Conservation (phyloP, 2,329 filamentous ascomycete species). For the Sclerotinia sclerotiorum region DNA sequence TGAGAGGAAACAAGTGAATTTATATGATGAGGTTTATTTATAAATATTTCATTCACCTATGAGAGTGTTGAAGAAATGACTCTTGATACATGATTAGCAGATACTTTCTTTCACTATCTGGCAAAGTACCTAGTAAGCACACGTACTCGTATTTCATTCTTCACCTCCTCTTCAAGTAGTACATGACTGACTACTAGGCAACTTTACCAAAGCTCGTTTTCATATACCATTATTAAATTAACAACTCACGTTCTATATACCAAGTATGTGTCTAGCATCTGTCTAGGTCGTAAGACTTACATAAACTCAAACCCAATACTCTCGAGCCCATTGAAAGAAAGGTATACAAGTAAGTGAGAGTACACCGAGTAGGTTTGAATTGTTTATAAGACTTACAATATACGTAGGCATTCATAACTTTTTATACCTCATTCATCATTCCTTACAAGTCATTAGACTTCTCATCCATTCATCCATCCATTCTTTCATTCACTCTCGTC, state of each 20-base stretch:
- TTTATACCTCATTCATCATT: not conserved
- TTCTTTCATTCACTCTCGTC: not conserved
- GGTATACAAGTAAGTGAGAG: not conserved
- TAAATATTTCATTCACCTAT: not conserved
- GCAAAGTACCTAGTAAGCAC: too few relatives aligned
- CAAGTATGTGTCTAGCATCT: too few relatives aligned
- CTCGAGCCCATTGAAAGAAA: not conserved
- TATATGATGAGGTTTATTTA: not conserved
- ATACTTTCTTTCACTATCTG: not conserved
- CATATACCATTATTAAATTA: not conserved
- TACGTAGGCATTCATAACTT: not conserved
- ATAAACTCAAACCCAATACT: not conserved
- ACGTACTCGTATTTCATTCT: not conserved
- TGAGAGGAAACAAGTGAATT: not conserved
- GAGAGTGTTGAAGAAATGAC: not conserved
- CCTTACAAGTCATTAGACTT: too few relatives aligned
- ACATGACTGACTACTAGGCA: not conserved
- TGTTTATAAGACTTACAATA: not conserved
- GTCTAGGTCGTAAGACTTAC: too few relatives aligned
- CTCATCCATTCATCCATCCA: not conserved
- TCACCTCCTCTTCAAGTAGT: not conserved
- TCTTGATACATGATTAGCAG: not conserved
- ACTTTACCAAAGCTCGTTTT: conserved; percentile 4
- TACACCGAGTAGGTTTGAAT: too few relatives aligned
- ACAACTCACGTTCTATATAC: not conserved